Conservation (phyloP, 345 rosid species). For the Ricinus communis region DNA sequence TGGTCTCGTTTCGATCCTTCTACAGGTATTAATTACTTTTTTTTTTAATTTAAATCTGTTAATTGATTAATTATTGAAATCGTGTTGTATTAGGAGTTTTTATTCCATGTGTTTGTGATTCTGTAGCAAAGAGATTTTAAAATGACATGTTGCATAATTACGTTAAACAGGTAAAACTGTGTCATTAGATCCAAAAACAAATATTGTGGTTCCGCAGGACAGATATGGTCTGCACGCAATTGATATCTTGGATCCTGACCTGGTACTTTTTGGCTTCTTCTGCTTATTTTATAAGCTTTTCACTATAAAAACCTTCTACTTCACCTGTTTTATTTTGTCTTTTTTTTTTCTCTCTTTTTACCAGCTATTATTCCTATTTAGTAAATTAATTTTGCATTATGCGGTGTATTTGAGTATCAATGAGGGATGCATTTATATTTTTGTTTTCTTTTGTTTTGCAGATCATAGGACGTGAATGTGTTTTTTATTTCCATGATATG, state of each 20-base stretch:
- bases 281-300: neutral
- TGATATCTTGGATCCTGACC: constrained; percentile 91
- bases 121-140: too few species aligned
- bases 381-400: neutral
- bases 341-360: constrained; percentile 6
- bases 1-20: constrained; percentile 93
- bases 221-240: constrained; percentile 84
- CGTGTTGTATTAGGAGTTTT: neutral
- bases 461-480: constrained; percentile 83
- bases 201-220: constrained; percentile 78
- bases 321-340: too few species aligned
- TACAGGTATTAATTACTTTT: constrained; percentile 44
- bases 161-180: constrained; percentile 61
- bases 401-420: neutral
- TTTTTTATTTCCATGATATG: constrained; percentile 93
- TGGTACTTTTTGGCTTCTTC: constrained; percentile 44
- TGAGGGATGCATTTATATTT: constrained; percentile 5
- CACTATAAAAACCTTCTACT: neutral
- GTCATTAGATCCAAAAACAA: constrained; percentile 64
- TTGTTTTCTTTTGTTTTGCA: constrained; percentile 26
- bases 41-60: neutral
- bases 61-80: too few species aligned
- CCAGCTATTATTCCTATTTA: neutral
- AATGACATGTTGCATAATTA: too few species aligned
- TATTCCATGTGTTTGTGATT: too few species aligned